A percentile compares a stretch with the other conserved stretches of the same genome.
Conservation (phyloP, 2,329 filamentous ascomycete genomes). For the Fusarium buxicola region DNA sequence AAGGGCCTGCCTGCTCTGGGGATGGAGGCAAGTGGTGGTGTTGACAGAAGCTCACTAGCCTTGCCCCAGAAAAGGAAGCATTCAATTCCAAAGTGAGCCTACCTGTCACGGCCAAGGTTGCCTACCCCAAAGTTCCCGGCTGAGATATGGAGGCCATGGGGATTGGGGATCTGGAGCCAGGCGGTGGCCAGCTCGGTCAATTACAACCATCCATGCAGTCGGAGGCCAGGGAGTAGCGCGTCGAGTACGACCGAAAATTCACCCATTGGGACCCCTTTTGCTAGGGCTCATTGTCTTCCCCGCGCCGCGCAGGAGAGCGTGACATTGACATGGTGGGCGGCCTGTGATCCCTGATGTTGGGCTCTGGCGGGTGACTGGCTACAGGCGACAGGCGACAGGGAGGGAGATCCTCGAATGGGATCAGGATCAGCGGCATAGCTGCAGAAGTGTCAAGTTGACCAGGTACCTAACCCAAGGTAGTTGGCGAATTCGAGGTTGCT, state of each 20-base stretch:
- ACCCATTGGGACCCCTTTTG: conserved; percentile 43
- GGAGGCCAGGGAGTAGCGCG: conserved; percentile 43
- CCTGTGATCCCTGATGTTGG: conserved; percentile 13
- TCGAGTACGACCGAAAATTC: conserved; percentile 52
- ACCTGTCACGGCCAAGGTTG: no score
- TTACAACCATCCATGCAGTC: conserved; percentile 45
- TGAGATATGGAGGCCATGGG: conserved; percentile 20
- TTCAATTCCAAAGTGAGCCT: not conserved
- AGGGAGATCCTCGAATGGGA: not conserved
- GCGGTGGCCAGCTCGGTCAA: conserved; percentile 44
- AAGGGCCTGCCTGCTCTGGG: conserved; percentile 28
- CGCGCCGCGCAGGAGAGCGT: conserved; percentile 23
- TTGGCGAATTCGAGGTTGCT: no score
- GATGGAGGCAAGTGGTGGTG: conserved; percentile 11
- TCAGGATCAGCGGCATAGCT: not conserved
- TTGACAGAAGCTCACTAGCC: conserved; percentile 4
- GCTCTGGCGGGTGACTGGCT: conserved; percentile 9
- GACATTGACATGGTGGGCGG: conserved; percentile 4
- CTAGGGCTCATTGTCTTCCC: conserved; percentile 30
- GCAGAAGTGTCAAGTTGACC: not conserved
- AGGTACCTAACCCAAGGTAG: no score
- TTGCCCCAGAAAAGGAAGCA: conserved; percentile 16
- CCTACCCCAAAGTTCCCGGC: conserved; percentile 14
- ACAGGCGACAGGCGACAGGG: not conserved
- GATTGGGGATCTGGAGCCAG: conserved; percentile 16